Evolutionary conservation across 805 yeast species (phyloP), one percentile per base, ranked within the genome.

Genomic region (Metschnikowia noctiluminum): DNA sequence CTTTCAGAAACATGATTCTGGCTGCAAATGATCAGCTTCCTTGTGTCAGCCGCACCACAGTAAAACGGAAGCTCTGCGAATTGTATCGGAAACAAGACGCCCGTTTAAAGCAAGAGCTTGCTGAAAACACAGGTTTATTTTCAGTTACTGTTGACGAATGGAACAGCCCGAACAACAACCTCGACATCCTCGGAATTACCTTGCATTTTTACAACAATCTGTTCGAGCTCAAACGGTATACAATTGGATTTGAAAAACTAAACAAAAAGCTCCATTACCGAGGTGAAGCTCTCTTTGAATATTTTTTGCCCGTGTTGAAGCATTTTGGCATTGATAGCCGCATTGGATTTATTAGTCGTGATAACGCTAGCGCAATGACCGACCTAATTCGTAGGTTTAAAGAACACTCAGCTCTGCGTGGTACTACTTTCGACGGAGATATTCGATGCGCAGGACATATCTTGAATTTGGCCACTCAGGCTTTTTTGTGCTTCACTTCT

Each of bases 261-360:
- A 30, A 16, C 38, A 27, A 12, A 13, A 1, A 37, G 7, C 5
- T 12, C 6, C 10, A 26, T 12, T 15, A 16, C 26, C 11, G 38
- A 2, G 46, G 42, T 6, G 31, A 43, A 32, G 13, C 10, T 6
- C 10, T 32, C 4, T 14, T n/a, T 38, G 32, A 30, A 2, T 13
- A 26, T 10, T 1, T 38, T 21, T 21, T 10, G 42, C 16, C 16
- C 11, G 41, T 40, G 7, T 30, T 45, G 37, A 35, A 28, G 12
- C 21, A 27, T 7, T 28, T 32, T 44, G 44, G 44, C 39, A 45
- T 45, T 13, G 37, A 40, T 14, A 40, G 35, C 9, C 48, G 48
- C 16, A 14, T 45, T 28, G 32, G 30, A 3, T 28, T 43, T 12
- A 35, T 45, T 5, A 40, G 37, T 1, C 35, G 48, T 28, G 39